Evolutionary conservation across 352 stramenopile genomes (phyloP).

Genomic region (Elongisporangium undulatum): DNA sequence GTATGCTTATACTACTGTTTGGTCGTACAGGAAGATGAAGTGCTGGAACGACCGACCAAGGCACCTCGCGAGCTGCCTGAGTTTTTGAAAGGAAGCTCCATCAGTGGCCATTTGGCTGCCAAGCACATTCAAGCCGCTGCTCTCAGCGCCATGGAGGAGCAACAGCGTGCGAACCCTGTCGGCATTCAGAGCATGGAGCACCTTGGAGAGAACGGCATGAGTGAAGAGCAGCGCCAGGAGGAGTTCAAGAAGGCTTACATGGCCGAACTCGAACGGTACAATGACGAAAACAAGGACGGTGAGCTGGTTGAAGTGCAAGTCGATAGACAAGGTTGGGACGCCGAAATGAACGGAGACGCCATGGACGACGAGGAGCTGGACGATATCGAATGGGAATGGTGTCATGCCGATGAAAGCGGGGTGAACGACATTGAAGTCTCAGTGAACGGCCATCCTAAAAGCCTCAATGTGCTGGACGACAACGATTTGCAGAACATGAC

Average conservation of each 20-base stretch:
- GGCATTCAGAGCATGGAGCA: conserved; percentile 49
- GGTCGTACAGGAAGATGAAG: conserved; percentile 42
- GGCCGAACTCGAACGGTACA: conserved; percentile 81
- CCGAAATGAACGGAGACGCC: conserved; percentile 71
- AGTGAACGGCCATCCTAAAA: conserved; percentile 64
- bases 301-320: conserved; percentile 79
- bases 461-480: conserved; percentile 65
- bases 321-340: conserved; percentile 81
- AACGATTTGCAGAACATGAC: conserved; percentile 82
- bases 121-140: conserved; percentile 62
- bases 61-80: conserved; percentile 66
- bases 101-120: conserved; percentile 82
- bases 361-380: conserved; percentile 77
- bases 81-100: conserved; percentile 79
- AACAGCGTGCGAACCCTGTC: conserved; percentile 22
- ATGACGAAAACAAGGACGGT: conserved; percentile 73
- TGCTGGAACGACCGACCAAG: conserved; percentile 41
- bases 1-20: background rate
- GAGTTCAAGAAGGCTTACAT: conserved; percentile 82
- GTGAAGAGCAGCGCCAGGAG: conserved; percentile 76
- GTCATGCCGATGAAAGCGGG: conserved; percentile 47
- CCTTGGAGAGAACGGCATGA: conserved; percentile 66
- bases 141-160: conserved; percentile 23
- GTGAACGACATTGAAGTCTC: conserved; percentile 45
- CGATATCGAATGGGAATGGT: conserved; percentile 85